Conservation (phyloP, 2,329 filamentous ascomycete genomes). For the Monosporascus sp. region DNA sequence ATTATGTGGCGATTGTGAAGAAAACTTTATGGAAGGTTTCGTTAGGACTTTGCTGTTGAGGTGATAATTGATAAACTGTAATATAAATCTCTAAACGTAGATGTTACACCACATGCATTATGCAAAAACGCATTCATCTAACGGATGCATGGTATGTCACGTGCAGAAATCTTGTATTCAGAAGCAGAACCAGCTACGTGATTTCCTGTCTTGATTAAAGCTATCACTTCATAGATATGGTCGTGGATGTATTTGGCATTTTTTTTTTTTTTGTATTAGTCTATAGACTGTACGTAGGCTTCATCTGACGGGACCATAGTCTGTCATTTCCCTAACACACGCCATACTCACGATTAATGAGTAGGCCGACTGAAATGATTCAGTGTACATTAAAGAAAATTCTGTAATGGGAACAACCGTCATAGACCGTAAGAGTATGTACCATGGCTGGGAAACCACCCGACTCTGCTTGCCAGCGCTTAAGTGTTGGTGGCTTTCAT, state of each 20-base stretch:
- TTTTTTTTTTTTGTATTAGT: conserved; percentile 28
- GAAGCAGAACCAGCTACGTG: too few relatives aligned
- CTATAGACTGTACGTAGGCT: conserved; percentile 26
- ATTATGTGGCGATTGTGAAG: too few relatives aligned
- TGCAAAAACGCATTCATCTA: too few relatives aligned
- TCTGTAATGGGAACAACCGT: conserved; percentile 21
- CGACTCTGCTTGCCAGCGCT: not conserved
- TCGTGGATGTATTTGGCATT: conserved; percentile 6
- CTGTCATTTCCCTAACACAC: conserved; percentile 20
- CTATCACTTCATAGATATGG: too few relatives aligned
- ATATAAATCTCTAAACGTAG: too few relatives aligned
- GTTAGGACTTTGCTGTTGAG: too few relatives aligned
- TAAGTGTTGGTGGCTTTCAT: conserved; percentile 9
- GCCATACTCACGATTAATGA: conserved; percentile 16
- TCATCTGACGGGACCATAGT: conserved; percentile 24
- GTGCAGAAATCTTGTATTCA: too few relatives aligned
- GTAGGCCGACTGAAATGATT: conserved; percentile 24
- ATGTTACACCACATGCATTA: too few relatives aligned
- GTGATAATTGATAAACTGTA: too few relatives aligned
- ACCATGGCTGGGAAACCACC: conserved; percentile 17
- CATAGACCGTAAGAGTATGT: conserved; percentile 26
- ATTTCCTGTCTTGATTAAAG: too few relatives aligned
- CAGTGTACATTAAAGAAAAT: conserved; percentile 31
- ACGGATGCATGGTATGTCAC: too few relatives aligned
- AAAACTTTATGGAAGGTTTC: too few relatives aligned